Evolutionary conservation across 805 yeast species (phyloP).

Genomic region (Ogataea ganodermae): DNA sequence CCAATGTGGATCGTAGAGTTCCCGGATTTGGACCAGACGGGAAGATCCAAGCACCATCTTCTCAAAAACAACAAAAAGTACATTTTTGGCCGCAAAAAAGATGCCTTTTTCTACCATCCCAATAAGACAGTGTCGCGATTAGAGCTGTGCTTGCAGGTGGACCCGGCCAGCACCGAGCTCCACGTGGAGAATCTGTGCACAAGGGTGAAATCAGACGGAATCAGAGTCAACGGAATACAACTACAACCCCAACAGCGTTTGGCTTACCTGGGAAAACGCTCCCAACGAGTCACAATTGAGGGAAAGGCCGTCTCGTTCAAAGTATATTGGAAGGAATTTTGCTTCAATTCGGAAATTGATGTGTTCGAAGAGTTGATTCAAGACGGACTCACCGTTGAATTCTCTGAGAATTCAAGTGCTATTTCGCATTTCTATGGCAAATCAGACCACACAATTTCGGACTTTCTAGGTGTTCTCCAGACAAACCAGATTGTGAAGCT

Average conservation of each 20-base stretch:
- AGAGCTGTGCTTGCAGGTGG: conserved; percentile 13
- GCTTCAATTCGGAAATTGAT: conserved; percentile 2
- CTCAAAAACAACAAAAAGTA: conserved; percentile 10
- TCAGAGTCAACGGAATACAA: conserved; percentile 11
- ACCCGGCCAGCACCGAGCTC: conserved; percentile 1
- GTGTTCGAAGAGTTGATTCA: not conserved
- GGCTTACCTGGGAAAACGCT: not conserved
- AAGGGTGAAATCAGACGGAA: conserved; percentile 11
- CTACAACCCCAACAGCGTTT: conserved; percentile 10
- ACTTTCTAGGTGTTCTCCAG: not conserved
- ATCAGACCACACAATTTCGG: not conserved
- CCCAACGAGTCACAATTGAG: conserved; percentile 2
- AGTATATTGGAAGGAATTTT: conserved; percentile 9
- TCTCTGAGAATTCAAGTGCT: not conserved
- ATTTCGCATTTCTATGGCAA: conserved; percentile 5
- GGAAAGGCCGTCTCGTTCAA: conserved; percentile 13
- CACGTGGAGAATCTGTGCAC: conserved; percentile 14
- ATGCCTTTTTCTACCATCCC: conserved; percentile 14
- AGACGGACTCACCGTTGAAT: not conserved
- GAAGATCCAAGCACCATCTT: conserved; percentile 9
- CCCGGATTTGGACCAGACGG: conserved; percentile 3
- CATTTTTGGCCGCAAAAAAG: conserved; percentile 18
- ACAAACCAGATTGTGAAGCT: not conserved
- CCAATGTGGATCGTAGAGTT: conserved; percentile 21
- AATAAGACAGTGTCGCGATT: conserved; percentile 18